These are phyloP conservation scores for Daedaleopsis nitida DNA, from an alignment of 768 basidiomycete species.

Conservation along the genomic window DNA sequence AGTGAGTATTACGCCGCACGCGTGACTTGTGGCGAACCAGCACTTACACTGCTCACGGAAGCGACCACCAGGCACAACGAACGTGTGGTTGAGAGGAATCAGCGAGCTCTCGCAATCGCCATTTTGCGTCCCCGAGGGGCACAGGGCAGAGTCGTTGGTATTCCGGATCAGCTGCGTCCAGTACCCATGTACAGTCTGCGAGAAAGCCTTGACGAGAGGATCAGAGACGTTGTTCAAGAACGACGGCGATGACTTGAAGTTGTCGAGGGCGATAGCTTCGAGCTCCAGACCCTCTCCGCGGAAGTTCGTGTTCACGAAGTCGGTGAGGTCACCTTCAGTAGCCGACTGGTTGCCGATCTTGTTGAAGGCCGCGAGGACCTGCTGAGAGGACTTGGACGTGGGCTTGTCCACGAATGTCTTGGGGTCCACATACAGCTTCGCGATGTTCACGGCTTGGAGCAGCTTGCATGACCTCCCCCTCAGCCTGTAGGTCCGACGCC, in stretches of 20 bases:
- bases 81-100: constrained; percentile 89
- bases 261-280: constrained; percentile 56
- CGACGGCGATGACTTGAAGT: constrained; percentile 62
- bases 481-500: background rate
- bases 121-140: constrained; percentile 43
- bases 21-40: too few species aligned
- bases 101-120: constrained; percentile 77
- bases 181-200: constrained; percentile 79
- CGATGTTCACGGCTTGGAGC: constrained; percentile 85
- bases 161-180: constrained; percentile 80
- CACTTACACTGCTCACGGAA: constrained; percentile 83
- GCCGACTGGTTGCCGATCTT: constrained; percentile 43
- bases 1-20: too few species aligned
- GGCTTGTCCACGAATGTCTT: constrained; percentile 94
- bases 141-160: constrained; percentile 73
- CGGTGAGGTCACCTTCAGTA: constrained; percentile 65
- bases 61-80: constrained; percentile 86
- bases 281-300: constrained; percentile 86
- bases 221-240: constrained; percentile 75
- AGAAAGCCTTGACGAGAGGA: constrained; percentile 68
- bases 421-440: constrained; percentile 71
- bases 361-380: constrained; percentile 70
- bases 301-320: constrained; percentile 77
- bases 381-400: constrained; percentile 63
- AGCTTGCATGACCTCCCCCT: constrained; percentile 43